Percentiles rank a stretch among this genome's conserved stretches.
phyloP scores from a whole-genome alignment of 192 early-diverging fungal species.

The Coemansia sp. region DNA sequence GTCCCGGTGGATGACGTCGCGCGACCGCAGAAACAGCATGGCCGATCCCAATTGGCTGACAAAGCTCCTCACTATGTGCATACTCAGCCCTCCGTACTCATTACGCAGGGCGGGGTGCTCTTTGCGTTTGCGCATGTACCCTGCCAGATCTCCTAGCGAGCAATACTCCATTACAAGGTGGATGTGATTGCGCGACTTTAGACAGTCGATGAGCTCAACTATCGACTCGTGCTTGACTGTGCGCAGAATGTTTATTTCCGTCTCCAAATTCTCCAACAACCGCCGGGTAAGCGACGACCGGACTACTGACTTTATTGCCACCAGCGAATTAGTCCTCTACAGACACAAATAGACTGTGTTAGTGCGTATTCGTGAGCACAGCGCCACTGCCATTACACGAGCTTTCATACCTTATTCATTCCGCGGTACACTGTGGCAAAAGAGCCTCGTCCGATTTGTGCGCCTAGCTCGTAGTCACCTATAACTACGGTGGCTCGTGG shows the following conservation, averaged over 20 bases:
- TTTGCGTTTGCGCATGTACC: conserved; percentile 76
- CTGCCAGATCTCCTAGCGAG: conserved; percentile 87
- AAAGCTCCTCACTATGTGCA: conserved; percentile 80
- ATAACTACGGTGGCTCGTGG: conserved; percentile 57
- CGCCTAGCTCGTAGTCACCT: conserved; percentile 74
- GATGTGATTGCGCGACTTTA: conserved; percentile 91
- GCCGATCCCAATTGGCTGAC: conserved; percentile 77
- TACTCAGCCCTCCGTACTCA: conserved; percentile 75
- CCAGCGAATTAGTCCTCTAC: conserved; percentile 58
- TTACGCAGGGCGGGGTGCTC: conserved; percentile 54
- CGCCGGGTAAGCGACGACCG: conserved; percentile 87
- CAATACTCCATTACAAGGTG: conserved; percentile 99
- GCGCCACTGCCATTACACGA: not conserved
- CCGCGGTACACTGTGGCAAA: conserved; percentile 94
- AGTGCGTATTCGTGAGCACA: not conserved
- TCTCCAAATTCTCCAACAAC: conserved; percentile 90
- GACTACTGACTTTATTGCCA: conserved; percentile 91
- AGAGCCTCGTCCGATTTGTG: conserved; percentile 90
- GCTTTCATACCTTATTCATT: conserved; percentile 60
- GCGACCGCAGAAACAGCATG: conserved; percentile 80
- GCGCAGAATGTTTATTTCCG: conserved; percentile 92
- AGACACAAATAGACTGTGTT: not conserved
- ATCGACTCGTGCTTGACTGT: conserved; percentile 81
- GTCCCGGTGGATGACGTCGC: conserved; percentile 92
- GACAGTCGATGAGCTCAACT: conserved; percentile 84